Evolutionary conservation across 2,329 filamentous ascomycete species (phyloP), one percentile per base, ranked within the genome.

Genomic region (Cadophora sp.): DNA sequence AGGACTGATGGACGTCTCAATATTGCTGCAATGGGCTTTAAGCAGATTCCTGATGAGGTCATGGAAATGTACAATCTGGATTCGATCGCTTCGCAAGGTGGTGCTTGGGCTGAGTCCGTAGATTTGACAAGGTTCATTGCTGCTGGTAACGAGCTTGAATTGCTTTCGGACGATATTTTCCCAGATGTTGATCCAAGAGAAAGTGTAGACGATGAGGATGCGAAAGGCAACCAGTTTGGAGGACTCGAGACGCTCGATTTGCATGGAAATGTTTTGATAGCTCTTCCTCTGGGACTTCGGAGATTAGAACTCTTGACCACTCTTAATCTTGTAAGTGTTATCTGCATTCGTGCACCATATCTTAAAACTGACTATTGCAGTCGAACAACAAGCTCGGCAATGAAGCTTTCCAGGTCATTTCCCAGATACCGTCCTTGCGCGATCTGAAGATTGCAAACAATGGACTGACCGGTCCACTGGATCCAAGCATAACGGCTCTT

Each of bases 1-100:
- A 87, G 94, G 59, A 89, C 87, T 0, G 92, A 92, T 43, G 96
- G 96, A 2, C 88, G 91, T 62, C 83, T 99, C 48, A 97, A 97
- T 72, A 94, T 99, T 76, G 91, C 94, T 0, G 94, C 92, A 0
- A 86, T 98, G 84, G 88, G 89, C 0, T 80, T 99, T 48, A 91
- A 89, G 69, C 85, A 91, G 67, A 91, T 99, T 3, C 96, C 96
- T 0, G 80, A 87, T 1, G 92, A 97, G 76, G 92, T 98, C 0
- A 82, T 97, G 80, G 88, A 89, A 65, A 98, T 98, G 94, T 98
- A 97, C 78, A 92, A 94, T 74, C 83, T 92, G 22, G 89, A 94
- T 64, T 85, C 87, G 1, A 85, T 89, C 65, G 87, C 90, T 46
- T 84, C 83, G 14, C 82, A 86, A 26, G 88, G 86, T 43, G 86